Percentiles rank a stretch among this genome's conserved stretches.
These are phyloP conservation scores for Alloteropsis semialata DNA, from an alignment of 176 grass and related monocot genomes.

Conservation along the genomic window DNA sequence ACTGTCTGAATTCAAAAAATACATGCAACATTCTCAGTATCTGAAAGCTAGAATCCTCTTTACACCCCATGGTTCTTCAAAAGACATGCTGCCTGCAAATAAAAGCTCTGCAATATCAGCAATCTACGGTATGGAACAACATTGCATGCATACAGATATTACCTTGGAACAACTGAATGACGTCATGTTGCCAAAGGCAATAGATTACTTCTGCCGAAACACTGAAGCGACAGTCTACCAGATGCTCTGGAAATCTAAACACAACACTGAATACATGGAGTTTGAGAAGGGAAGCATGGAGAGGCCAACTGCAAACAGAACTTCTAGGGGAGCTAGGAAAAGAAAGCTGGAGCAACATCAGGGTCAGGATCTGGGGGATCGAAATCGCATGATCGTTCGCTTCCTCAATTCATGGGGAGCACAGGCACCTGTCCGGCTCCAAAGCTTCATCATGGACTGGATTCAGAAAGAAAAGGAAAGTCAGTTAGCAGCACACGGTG, in stretches of 20 bases:
- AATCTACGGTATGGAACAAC: neutral
- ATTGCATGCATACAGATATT: neutral
- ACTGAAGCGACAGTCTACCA: neutral
- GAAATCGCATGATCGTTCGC: too few relatives aligned
- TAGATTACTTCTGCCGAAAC: neutral
- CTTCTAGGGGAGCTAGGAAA: too few relatives aligned
- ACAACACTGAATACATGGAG: neutral
- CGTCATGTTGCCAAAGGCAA: neutral
- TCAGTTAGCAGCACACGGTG: neutral
- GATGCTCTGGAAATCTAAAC: slow-evolving; percentile 6
- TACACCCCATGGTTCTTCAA: too few relatives aligned
- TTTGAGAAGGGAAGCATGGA: neutral
- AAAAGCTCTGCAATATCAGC: neutral
- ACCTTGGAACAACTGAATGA: neutral
- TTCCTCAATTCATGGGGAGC: neutral
- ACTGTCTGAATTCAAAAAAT: neutral
- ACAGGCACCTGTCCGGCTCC: neutral
- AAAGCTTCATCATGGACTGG: neutral
- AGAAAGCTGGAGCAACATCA: too few relatives aligned
- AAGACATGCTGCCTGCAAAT: neutral
- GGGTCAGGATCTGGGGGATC: too few relatives aligned
- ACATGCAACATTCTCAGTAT: neutral
- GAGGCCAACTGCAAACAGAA: neutral
- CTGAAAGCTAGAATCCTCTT: neutral
- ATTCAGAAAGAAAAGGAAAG: neutral